These are phyloP conservation scores for Schwanniomyces vanrijiae DNA, from an alignment of 805 yeast genomes.

Conservation along the genomic window DNA sequence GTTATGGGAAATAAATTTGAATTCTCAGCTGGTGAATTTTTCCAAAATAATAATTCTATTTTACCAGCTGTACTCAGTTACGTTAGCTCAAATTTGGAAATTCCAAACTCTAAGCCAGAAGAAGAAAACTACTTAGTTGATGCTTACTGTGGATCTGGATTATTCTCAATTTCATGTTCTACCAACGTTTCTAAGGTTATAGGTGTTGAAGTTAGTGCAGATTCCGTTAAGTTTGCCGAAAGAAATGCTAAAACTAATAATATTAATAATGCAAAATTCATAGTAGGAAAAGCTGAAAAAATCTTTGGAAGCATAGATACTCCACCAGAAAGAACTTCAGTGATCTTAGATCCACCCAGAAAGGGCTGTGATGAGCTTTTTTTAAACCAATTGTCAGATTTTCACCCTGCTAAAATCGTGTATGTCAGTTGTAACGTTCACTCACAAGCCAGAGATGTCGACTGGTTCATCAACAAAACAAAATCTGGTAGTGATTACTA, in stretches of 20 bases:
- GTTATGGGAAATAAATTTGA: constrained; percentile 75
- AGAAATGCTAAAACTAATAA: constrained; percentile 76
- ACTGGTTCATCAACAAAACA: constrained; percentile 72
- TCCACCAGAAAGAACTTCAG: constrained; percentile 76
- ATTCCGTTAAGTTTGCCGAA: constrained; percentile 84
- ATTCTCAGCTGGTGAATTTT: constrained; percentile 93
- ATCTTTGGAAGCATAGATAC: constrained; percentile 78
- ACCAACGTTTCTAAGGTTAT: constrained; percentile 77
- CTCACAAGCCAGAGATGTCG: constrained; percentile 93
- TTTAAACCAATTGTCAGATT: constrained; percentile 79
- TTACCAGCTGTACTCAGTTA: constrained; percentile 79
- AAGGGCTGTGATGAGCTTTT: constrained; percentile 94
- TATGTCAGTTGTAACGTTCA: constrained; percentile 97
- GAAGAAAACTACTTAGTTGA: constrained; percentile 71
- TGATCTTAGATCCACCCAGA: constrained; percentile 94
- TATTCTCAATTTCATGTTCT: constrained; percentile 86
- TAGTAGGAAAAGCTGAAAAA: constrained; percentile 90
- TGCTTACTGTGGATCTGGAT: constrained; percentile 95
- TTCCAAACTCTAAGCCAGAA: constrained; percentile 30
- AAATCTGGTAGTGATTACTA: constrained; percentile 60
- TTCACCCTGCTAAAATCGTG: constrained; percentile 83
- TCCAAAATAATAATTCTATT: constrained; percentile 93
- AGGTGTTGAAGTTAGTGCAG: constrained; percentile 93
- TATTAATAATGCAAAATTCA: constrained; percentile 75
- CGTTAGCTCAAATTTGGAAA: constrained; percentile 67